Evolutionary conservation across 352 stramenopile species (phyloP), one percentile per base, ranked within the genome.

Genomic region (Phytophthora boehmeriae): DNA sequence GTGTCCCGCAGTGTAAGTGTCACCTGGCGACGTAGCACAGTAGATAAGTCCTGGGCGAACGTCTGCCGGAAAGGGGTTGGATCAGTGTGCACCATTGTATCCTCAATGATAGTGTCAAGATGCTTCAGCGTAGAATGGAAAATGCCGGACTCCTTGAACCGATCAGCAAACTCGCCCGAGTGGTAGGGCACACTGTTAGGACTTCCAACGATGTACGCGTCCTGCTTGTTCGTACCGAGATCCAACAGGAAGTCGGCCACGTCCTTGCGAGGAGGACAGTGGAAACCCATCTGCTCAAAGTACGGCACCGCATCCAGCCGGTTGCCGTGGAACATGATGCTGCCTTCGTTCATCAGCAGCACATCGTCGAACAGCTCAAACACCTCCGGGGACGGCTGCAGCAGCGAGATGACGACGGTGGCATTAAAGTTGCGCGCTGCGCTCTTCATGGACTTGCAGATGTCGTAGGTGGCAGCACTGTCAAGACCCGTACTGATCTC

Each of bases 1-100:
- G 60, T 68, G 60, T 89, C 83, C 16, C 80, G 75, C 8, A 71
- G 28, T 63, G 77, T 90, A 4, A 97, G 48, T 9, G 73, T 76
- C 45, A 90, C 62, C 50, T 94, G 79, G 5, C 92, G 84, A 5
- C 44, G 43, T 13, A 82, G 22, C 5, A 88, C 38, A 22, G 75
- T 56, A 14, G 22, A 54, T 2, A 82, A 44, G 11, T 84, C 66
- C 27, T 83, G 30, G 3, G 22, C n/a, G 58, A 87, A 83, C 0
- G 34, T 68, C 47, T 83, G 71, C 9, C 66, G 77, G 51, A 84
- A 87, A 3, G 60, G 28, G 19, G 27, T 68, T 53, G 22, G 64
- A 28, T 22, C 61, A 16, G 8, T 16, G 27, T 60, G 16, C 34
- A 56, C 41, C 36, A 34, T 28, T 13, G 47, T 44, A 70, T 85